Evolutionary conservation across 148 eudicot genomes (phyloP).

Genomic region (Chenopodium formosanum): DNA sequence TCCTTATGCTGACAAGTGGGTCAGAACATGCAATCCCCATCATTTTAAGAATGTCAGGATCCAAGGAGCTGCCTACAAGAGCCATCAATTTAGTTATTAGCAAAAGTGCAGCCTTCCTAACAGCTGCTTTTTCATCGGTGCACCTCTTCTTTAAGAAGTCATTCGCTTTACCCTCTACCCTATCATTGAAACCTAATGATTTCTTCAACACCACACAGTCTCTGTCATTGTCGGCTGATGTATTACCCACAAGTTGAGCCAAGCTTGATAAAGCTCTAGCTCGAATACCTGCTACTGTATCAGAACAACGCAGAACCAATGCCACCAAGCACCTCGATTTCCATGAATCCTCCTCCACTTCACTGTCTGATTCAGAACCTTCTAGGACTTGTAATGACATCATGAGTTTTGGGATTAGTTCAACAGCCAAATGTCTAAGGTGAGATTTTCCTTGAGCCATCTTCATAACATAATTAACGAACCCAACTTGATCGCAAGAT

Average conservation of each 20-base stretch:
- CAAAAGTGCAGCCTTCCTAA: constrained; percentile 82
- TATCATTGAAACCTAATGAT: constrained; percentile 44
- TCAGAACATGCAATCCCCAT: constrained; percentile 95
- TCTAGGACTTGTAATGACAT: constrained; percentile 40
- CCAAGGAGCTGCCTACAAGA: constrained; percentile 61
- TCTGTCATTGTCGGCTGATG: constrained; percentile 36
- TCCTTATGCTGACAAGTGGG: constrained; percentile 90
- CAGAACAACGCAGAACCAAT: constrained; percentile 74
- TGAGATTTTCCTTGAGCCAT: constrained; percentile 76
- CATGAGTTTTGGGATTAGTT: constrained; percentile 57
- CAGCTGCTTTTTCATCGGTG: constrained; percentile 93
- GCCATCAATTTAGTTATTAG: constrained; percentile 61
- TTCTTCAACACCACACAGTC: constrained; percentile 45
- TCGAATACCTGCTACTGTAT: constrained; percentile 70
- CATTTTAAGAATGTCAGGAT: constrained; percentile 64
- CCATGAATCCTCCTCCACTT: constrained; percentile 40
- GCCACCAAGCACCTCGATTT: constrained; percentile 70
- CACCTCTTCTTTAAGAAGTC: constrained; percentile 68
- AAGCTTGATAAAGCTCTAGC: constrained; percentile 78
- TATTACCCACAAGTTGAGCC: constrained; percentile 59
- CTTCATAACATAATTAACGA: constrained; percentile 69
- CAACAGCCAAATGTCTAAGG: constrained; percentile 78
- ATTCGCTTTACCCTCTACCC: constrained; percentile 37
- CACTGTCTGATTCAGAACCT: constrained; percentile 31
- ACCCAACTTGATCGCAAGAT: constrained; percentile 52